phyloP scores from a whole-genome alignment of 192 early-diverging fungal genomes.

The Spinellus fusiger region DNA sequence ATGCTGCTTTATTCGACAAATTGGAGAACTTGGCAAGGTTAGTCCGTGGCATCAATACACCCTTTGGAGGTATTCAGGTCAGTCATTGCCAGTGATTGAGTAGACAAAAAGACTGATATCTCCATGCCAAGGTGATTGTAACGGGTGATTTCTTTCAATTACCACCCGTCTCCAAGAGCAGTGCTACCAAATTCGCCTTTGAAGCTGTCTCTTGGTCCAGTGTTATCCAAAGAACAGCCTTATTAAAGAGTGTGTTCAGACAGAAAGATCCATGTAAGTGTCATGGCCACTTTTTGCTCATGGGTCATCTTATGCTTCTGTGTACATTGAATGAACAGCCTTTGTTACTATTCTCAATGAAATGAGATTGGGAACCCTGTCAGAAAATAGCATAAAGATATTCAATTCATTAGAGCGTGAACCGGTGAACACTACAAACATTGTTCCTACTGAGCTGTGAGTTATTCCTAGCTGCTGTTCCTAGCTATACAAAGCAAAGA shows the following conservation, averaged over 20 bases:
- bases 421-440: slow-evolving; percentile 54
- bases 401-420: slow-evolving; percentile 46
- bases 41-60: slow-evolving; percentile 28
- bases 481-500: too few relatives aligned
- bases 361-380: slow-evolving; percentile 67
- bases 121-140: slow-evolving; percentile 34
- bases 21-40: slow-evolving; percentile 62
- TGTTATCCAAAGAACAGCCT: slow-evolving; percentile 47
- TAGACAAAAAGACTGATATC: background rate
- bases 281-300: background rate
- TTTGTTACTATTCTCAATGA: slow-evolving; percentile 85
- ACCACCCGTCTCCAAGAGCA: slow-evolving; percentile 57
- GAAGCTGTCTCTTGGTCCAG: slow-evolving; percentile 53
- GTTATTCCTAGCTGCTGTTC: too few relatives aligned
- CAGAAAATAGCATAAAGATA: slow-evolving; percentile 40
- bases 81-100: background rate
- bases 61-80: slow-evolving; percentile 80
- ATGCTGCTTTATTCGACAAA: slow-evolving; percentile 65
- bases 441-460: slow-evolving; percentile 68
- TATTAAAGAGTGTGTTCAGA: slow-evolving; percentile 76
- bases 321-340: slow-evolving; percentile 13
- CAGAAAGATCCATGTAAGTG: slow-evolving; percentile 65
- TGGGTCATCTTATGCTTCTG: background rate
- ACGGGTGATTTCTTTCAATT: slow-evolving; percentile 83
- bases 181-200: slow-evolving; percentile 54